Percentiles rank a stretch among this genome's conserved stretches.
phyloP scores from a whole-genome alignment of 1,139 yeast genomes.

The Scheffersomyces parashehatae region DNA sequence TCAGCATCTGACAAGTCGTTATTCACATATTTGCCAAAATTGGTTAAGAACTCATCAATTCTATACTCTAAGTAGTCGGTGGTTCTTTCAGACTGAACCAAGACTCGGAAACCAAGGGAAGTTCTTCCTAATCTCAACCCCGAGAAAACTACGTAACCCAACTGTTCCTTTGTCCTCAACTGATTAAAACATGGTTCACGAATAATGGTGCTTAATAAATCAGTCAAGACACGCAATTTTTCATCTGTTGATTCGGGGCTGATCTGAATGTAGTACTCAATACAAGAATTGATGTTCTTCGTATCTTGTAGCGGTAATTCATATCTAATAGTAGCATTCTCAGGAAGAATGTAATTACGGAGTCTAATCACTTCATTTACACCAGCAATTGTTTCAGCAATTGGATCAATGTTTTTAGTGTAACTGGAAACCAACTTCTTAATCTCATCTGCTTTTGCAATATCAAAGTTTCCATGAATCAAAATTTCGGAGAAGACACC shows the following conservation, averaged over 20 bases:
- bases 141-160: slow-evolving; percentile 87
- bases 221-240: slow-evolving; percentile 49
- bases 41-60: slow-evolving; percentile 62
- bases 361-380: slow-evolving; percentile 24
- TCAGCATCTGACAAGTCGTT: slow-evolving; percentile 55
- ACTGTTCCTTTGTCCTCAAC: slow-evolving; percentile 88
- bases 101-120: slow-evolving; percentile 72
- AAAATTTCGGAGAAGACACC: slow-evolving; percentile 67
- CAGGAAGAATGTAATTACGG: slow-evolving; percentile 42
- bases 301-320: slow-evolving; percentile 60
- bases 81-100: slow-evolving; percentile 83
- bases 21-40: slow-evolving; percentile 37
- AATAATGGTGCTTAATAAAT: slow-evolving; percentile 68
- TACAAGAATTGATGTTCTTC: slow-evolving; percentile 79
- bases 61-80: slow-evolving; percentile 75
- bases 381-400: slow-evolving; percentile 42
- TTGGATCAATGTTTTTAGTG: slow-evolving; percentile 26
- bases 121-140: slow-evolving; percentile 71
- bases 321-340: slow-evolving; percentile 45
- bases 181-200: slow-evolving; percentile 89
- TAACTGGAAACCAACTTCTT: slow-evolving; percentile 19
- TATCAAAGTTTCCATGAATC: slow-evolving; percentile 75
- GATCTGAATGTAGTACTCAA: slow-evolving; percentile 75
- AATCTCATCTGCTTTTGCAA: slow-evolving; percentile 49
- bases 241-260: slow-evolving; percentile 43